Percentiles rank a stretch among this genome's conserved stretches.
Evolutionary conservation across 2,329 filamentous ascomycete species (phyloP).

Genomic region (Fusarium drepaniforme): DNA sequence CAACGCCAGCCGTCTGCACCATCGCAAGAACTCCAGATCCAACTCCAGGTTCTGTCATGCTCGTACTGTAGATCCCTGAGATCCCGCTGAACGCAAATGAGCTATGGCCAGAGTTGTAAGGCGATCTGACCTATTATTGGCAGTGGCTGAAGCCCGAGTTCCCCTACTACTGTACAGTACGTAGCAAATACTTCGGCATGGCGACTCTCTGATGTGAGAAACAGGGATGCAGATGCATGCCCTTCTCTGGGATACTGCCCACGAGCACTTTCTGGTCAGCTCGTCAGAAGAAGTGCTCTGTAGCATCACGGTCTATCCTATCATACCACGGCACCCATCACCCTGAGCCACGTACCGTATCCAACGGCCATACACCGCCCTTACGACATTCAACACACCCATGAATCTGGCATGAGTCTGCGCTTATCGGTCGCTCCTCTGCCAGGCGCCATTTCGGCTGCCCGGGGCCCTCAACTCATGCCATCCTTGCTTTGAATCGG

Average conservation of each 20-base stretch:
- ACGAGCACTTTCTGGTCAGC: neutral
- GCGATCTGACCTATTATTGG: conserved; percentile 3
- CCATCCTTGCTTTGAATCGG: conserved; percentile 23
- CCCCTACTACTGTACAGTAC: neutral
- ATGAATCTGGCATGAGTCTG: neutral
- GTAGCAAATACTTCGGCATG: neutral
- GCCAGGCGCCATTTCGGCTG: conserved; percentile 27
- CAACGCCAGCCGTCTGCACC: neutral
- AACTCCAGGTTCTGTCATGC: neutral
- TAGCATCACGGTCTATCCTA: neutral
- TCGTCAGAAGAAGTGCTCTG: neutral
- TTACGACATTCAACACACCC: neutral
- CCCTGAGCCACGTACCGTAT: conserved; percentile 3
- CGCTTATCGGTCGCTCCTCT: neutral
- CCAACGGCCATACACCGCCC: conserved; percentile 11
- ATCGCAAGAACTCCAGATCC: neutral
- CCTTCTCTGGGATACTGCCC: neutral
- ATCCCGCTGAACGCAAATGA: neutral
- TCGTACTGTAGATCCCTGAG: neutral
- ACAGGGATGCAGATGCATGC: neutral
- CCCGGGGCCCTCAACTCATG: conserved; percentile 15
- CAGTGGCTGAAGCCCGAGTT: neutral
- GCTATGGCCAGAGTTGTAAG: neutral
- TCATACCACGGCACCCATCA: neutral
- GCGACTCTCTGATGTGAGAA: conserved; percentile 3